Evolutionary conservation across 2,329 filamentous ascomycete species (phyloP).

Genomic region (Aspergillus flavus): DNA sequence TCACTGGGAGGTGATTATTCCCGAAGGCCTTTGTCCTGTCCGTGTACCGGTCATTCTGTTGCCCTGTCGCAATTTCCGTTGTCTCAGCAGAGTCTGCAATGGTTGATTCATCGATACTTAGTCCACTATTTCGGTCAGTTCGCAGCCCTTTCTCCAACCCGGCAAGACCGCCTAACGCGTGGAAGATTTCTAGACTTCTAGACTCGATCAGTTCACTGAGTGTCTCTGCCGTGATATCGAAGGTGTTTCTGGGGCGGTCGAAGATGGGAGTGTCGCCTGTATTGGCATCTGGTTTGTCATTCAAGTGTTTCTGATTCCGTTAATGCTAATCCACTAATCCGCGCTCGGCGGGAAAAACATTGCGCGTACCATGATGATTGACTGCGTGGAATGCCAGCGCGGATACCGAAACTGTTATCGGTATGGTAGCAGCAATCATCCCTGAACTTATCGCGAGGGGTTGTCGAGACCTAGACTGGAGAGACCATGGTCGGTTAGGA

Average conservation of each 20-base stretch:
- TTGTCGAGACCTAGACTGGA: not conserved
- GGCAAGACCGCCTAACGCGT: slow-evolving; percentile 70
- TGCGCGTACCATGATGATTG: not conserved
- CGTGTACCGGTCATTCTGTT: not conserved
- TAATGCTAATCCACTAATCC: not conserved
- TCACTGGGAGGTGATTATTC: slow-evolving; percentile 66
- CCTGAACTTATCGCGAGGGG: not conserved
- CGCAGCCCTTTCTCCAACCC: slow-evolving; percentile 77
- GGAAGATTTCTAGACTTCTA: slow-evolving; percentile 78
- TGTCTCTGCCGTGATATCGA: slow-evolving; percentile 78
- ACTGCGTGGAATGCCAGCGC: not conserved
- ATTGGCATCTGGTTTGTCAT: not conserved
- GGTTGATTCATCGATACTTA: slow-evolving; percentile 68
- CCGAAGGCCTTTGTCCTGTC: slow-evolving; percentile 46
- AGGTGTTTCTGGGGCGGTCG: slow-evolving; percentile 59
- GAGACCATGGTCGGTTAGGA: not conserved
- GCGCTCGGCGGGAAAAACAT: not conserved
- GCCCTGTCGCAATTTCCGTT: not conserved
- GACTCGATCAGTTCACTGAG: slow-evolving; percentile 82
- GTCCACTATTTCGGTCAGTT: slow-evolving; percentile 67
- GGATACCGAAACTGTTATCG: not conserved
- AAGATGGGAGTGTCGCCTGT: not conserved
- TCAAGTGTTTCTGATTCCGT: not conserved
- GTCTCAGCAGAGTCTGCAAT: not conserved
- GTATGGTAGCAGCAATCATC: not conserved